A percentile compares a stretch with the other conserved stretches of the same genome.
Evolutionary conservation across 2,329 filamentous ascomycete genomes (phyloP).

Genomic region (Nemania sp.): DNA sequence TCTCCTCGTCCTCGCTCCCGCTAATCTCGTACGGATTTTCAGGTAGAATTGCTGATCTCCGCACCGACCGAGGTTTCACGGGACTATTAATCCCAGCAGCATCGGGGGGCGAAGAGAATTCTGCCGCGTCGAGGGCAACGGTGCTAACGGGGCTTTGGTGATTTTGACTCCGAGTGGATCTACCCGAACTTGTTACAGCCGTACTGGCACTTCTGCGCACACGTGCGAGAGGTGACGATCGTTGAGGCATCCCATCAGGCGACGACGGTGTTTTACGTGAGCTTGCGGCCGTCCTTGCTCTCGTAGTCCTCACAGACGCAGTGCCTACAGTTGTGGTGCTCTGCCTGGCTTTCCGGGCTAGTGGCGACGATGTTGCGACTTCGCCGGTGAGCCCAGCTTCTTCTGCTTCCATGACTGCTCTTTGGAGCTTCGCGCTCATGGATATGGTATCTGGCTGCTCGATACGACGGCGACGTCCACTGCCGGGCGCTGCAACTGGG

Average conservation of each 20-base stretch:
- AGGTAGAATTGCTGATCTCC: constrained; percentile 17
- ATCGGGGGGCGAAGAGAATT: constrained; percentile 37
- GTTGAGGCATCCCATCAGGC: constrained; percentile 21
- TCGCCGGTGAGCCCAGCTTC: constrained; percentile 34
- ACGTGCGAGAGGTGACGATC: constrained; percentile 28
- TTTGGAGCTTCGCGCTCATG: constrained; percentile 49
- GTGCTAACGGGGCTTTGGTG: constrained; percentile 28
- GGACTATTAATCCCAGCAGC: constrained; percentile 35
- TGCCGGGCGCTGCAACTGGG: constrained; percentile 58
- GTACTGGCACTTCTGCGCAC: constrained; percentile 32
- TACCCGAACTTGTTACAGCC: constrained; percentile 26
- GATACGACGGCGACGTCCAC: constrained; percentile 52
- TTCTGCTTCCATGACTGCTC: constrained; percentile 41
- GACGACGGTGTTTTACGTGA: constrained; percentile 24
- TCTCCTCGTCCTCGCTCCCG: constrained; percentile 34
- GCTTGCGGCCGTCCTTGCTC: constrained; percentile 31
- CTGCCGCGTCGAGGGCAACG: constrained; percentile 21
- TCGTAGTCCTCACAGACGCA: constrained; percentile 39
- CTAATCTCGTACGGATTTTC: constrained; percentile 21
- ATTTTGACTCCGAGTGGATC: constrained; percentile 33
- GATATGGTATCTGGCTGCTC: constrained; percentile 41
- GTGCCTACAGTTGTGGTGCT: constrained; percentile 37
- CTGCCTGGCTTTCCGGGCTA: constrained; percentile 46
- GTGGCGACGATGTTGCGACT: constrained; percentile 48
- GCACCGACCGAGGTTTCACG: constrained; percentile 34